Base-by-base conservation (phyloP, 371 early-diverging fungal species). In the Mortierella sp. region DNA sequence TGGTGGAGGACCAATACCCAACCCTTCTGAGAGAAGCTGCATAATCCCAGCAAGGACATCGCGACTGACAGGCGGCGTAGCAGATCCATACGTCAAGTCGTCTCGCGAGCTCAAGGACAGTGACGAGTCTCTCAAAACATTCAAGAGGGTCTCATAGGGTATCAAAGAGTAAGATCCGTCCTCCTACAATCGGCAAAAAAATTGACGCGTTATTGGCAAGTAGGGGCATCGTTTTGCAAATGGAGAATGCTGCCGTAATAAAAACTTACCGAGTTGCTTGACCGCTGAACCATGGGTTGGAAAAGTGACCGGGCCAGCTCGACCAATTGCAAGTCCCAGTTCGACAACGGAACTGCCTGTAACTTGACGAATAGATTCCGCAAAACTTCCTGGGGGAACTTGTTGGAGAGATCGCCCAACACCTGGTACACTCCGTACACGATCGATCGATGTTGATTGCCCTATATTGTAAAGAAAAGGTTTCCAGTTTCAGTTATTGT, bases 371-470 rank as follows among this genome's bases (percentile, higher is more conserved):
- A 87, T 3, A 90, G 72, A 72, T 80, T 77, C n/a, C 75, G 75
- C 70, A 89, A 32, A 48, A 85, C 79, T 7, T 87, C 86, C 32
- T 83, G 82, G 18, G 83, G 82, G 0, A 90, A 49, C 49, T 79
- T 79, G 54, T 72, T 82, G 55, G 82, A 75, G 7, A 90, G 75
- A 21, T 90, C 88, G n/a, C 78, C 79, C 41, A 90, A 58, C 27
- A 90, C 90, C 21, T 89, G 86, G 68, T 87, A 90, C 8, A 90
- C 90, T 14, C 90, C 90, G 44, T 90, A 83, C 24, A 90, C 87
- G 48, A 90, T 89, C 21, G 90, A 90, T 24, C 88, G 86, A 75
- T 90, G 90, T 83, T 90, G 90, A 60, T 89, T 90, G 24, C 88
- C 88, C 87, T 85, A 78, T 21, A 54, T 12, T 27, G 0, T 2